Evolutionary conservation across 2,329 filamentous ascomycete species (phyloP).

Genomic region (Colletotrichum filicis): DNA sequence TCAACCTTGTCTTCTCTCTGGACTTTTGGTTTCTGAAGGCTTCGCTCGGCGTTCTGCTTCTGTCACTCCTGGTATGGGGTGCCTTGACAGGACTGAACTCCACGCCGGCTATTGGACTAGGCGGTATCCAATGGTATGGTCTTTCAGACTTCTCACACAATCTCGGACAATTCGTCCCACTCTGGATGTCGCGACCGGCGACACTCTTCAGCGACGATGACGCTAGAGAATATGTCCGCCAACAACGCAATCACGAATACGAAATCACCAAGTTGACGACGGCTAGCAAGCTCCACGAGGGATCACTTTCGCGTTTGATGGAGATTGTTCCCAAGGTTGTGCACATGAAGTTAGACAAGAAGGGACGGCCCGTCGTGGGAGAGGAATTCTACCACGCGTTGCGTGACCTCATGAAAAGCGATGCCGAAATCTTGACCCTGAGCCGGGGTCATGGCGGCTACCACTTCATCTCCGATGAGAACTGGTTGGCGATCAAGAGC

Average conservation of each 20-base stretch:
- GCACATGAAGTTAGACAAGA: constrained; percentile 61
- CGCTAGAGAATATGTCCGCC: constrained; percentile 15
- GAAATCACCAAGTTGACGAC: constrained; percentile 44
- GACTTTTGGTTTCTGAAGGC: constrained; percentile 19
- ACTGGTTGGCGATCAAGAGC: constrained; percentile 58
- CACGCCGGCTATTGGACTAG: constrained; percentile 1
- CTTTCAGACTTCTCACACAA: constrained; percentile 39
- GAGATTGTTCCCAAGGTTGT: constrained; percentile 66
- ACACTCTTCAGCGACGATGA: constrained; percentile 30
- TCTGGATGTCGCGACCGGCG: constrained; percentile 31
- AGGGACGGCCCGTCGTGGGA: constrained; percentile 65
- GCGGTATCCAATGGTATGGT: constrained; percentile 40
- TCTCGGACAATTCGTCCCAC: constrained; percentile 42
- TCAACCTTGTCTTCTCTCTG: constrained; percentile 6
- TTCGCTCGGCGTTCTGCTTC: background rate
- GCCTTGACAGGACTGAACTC: constrained; percentile 7
- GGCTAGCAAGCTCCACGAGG: constrained; percentile 47
- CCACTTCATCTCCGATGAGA: constrained; percentile 54
- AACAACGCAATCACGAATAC: constrained; percentile 41
- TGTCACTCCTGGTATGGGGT: constrained; percentile 9
- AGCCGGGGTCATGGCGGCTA: constrained; percentile 52
- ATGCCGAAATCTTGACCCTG: constrained; percentile 59
- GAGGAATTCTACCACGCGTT: constrained; percentile 75
- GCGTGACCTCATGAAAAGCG: constrained; percentile 61
- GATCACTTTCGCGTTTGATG: constrained; percentile 55